These are phyloP conservation scores for Solanum hybrid DNA, from an alignment of 305 asterid species.

Conservation along the genomic window DNA sequence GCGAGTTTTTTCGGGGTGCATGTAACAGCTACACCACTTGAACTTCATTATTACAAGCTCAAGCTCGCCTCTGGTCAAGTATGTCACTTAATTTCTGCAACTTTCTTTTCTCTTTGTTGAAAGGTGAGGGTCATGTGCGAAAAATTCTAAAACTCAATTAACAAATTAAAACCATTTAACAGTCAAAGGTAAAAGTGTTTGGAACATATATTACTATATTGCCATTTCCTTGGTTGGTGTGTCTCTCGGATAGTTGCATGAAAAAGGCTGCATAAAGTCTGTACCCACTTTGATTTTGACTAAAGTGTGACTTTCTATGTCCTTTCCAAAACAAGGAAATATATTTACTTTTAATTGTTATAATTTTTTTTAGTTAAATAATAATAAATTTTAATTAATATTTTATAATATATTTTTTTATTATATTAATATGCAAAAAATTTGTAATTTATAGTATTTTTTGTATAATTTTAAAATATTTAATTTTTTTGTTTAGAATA, in stretches of 20 bases:
- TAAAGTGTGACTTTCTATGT: not conserved
- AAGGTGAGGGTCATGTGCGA: not conserved
- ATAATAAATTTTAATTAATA: too few relatives aligned
- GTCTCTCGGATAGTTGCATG: not conserved
- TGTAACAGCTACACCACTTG: conserved; percentile 61
- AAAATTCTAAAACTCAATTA: not conserved
- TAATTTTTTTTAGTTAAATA: too few relatives aligned
- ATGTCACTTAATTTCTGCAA: conserved; percentile 2
- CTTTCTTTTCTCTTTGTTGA: not conserved
- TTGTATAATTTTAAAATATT: too few relatives aligned
- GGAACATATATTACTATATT: not conserved
- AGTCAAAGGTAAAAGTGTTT: not conserved
- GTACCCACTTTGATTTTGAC: not conserved
- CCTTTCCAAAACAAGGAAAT: not conserved
- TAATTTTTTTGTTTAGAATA: too few relatives aligned
- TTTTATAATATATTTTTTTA: too few relatives aligned
- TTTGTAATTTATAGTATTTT: too few relatives aligned
- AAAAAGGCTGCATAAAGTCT: not conserved
- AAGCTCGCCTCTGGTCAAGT: conserved; percentile 71
- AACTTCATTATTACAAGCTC: conserved; percentile 57
- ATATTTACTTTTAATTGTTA: too few relatives aligned
- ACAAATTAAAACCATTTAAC: not conserved
- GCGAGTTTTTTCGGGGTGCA: conserved; percentile 83
- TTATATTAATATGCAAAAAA: too few relatives aligned
- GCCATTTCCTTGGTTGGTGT: not conserved